Evolutionary conservation across 2,329 filamentous ascomycete species (phyloP).

Genomic region (Xylariaceae sp.): DNA sequence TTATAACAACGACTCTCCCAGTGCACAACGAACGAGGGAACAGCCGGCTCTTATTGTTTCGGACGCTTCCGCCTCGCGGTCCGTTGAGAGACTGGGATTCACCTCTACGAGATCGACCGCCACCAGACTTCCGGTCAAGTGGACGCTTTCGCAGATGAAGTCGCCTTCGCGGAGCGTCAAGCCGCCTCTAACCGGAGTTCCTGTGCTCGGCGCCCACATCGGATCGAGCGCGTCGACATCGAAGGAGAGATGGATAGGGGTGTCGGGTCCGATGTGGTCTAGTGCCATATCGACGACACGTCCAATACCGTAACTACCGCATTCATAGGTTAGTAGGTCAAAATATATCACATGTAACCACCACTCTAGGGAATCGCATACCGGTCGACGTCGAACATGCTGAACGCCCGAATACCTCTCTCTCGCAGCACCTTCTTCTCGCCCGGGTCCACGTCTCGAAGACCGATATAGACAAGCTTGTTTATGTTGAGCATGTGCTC

Average conservation of each 20-base stretch:
- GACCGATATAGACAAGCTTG: conserved; percentile 95
- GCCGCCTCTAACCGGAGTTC: conserved; percentile 88
- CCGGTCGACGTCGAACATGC: conserved; percentile 97
- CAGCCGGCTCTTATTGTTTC: conserved; percentile 90
- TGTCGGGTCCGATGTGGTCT: conserved; percentile 88
- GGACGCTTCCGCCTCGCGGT: conserved; percentile 57
- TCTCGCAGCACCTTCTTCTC: conserved; percentile 91
- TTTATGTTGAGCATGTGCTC: conserved; percentile 64
- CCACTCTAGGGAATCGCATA: too few species aligned
- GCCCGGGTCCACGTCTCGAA: conserved; percentile 85
- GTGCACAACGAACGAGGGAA: conserved; percentile 82
- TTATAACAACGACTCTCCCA: conserved; percentile 86
- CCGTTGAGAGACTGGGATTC: conserved; percentile 64
- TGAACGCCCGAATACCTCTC: conserved; percentile 89
- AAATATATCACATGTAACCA: conserved; percentile 1
- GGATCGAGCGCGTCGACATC: conserved; percentile 96
- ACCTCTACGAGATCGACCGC: conserved; percentile 81
- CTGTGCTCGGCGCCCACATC: conserved; percentile 92
- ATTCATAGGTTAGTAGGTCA: too few species aligned
- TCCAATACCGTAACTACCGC: conserved; percentile 87
- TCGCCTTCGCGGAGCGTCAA: conserved; percentile 92
- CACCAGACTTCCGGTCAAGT: conserved; percentile 71
- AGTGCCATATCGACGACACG: conserved; percentile 98
- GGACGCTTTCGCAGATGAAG: conserved; percentile 87
- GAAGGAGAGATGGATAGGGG: conserved; percentile 94